Base-by-base conservation (phyloP, 2,329 filamentous ascomycete genomes). In the Paramyrothecium roridum region DNA sequence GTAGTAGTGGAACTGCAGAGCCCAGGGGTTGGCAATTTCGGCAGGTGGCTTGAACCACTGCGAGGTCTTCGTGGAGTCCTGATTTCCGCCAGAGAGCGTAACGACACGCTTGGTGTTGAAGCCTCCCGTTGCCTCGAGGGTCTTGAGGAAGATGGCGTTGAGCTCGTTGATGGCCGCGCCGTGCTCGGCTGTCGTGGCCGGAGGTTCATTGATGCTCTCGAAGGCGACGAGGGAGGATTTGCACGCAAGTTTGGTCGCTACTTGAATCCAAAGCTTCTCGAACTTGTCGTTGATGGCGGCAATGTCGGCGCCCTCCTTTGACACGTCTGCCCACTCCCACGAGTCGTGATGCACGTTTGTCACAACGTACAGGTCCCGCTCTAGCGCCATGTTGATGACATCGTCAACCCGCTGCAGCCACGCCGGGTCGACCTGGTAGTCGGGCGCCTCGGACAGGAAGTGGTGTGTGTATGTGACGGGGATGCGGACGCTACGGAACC, bases 1-100 rank as follows among this genome's bases (percentile, higher is more conserved):
- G 68, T 86, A 86, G 67, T 85, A 85, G 62, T 86, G 84, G 63
- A 82, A 85, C 63, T 86, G 82, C 30, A 86, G 74, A 0, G 79
- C 82, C 76, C 80, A 85, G 1, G 83, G 82, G 55, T 83, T 82
- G 13, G 75, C 74, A 45, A 78, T 80, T 30, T 77, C 74, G 1
- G 67, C 65, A 1, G 80, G 79, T 11, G 68, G 68, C 56, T 76
- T 67, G 61, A 86, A 85, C 76, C 77, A 85, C 57, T 80, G 67
- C 2, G 72, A 76, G 2, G 82, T 85, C 65, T 83, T 81, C 13
- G 71, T 62, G 16, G 74, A 73, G 62, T 84, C 80, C 66, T 82
- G 74, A 8, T 74, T 72, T 2, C 75, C 73, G 4, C 82, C 80
- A 3, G 79, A 78, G 6, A 86, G 73, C 12, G 78, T 83, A 12